phyloP scores from a whole-genome alignment of 108 stramenopile species.

The Skeletonema marinoi region DNA sequence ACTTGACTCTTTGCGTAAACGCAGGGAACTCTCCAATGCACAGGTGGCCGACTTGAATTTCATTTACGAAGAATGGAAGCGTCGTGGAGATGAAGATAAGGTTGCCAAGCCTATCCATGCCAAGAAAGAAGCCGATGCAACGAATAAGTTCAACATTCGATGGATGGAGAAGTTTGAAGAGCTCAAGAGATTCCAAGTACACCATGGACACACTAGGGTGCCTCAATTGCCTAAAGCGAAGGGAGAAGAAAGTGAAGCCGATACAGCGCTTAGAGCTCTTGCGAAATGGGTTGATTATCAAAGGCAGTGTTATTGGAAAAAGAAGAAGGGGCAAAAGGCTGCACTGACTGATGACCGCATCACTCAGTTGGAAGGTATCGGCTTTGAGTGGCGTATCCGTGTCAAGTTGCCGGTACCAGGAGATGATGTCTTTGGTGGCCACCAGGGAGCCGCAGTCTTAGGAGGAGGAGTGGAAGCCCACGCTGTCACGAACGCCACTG shows the following conservation, averaged over 20 bases:
- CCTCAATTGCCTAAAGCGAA: not conserved
- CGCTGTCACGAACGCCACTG: not conserved
- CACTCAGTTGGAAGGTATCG: slow-evolving; percentile 18
- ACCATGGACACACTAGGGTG: slow-evolving; percentile 23
- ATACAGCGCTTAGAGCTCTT: not conserved
- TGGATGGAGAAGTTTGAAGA: slow-evolving; percentile 25
- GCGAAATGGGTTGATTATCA: slow-evolving; percentile 24
- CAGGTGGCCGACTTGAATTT: slow-evolving; percentile 21
- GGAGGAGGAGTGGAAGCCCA: slow-evolving; percentile 1
- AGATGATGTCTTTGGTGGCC: not conserved
- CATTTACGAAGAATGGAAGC: slow-evolving; percentile 30
- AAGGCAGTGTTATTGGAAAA: slow-evolving; percentile 11
- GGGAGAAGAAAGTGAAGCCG: not conserved
- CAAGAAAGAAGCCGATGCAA: not conserved
- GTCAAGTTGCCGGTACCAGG: not conserved
- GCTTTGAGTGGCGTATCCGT: slow-evolving; percentile 33
- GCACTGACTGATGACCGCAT: slow-evolving; percentile 21
- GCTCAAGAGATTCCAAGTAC: slow-evolving; percentile 18
- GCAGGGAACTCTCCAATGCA: slow-evolving; percentile 17
- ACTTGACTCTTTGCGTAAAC: slow-evolving; percentile 19
- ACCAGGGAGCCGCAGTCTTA: not conserved
- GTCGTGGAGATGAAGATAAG: slow-evolving; percentile 5
- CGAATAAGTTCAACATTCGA: slow-evolving; percentile 7
- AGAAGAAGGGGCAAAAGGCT: slow-evolving; percentile 6
- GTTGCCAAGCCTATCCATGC: slow-evolving; percentile 4